Evolutionary conservation across 495 filamentous ascomycete species (phyloP), one percentile per base, ranked within the genome.

Genomic region (Lichenothelia convexa): DNA sequence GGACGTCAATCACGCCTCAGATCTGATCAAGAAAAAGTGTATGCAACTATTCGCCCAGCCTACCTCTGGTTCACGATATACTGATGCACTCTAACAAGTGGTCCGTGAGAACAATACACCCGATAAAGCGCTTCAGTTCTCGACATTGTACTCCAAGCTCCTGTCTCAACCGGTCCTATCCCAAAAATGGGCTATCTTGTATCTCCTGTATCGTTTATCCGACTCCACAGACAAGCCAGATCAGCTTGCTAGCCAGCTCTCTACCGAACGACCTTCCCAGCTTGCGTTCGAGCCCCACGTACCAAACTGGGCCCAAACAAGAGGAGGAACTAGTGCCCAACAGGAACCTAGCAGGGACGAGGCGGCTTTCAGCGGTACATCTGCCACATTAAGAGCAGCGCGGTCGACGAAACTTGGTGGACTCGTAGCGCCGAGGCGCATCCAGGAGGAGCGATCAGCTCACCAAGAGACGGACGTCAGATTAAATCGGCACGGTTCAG

Each of bases 101-200:
- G 67, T 91, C 41, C 64, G 70, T 38, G 71, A 75, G 16, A 78
- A 82, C 45, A 62, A 65, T 21, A 75, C 75, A 33, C 80, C 87
- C 1, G 85, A 80, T 43, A 80, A 86, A 51, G 83, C 83, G n/a
- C 60, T 87, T 18, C 67, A 73, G 18, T 93, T 94, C 57, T 77
- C 80, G 12, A 83, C 89, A 50, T 66, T 95, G 32, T 92, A 87
- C 59, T 79, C 81, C 24, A 68, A 79, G 26, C 69, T 99, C 18
- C 63, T 93, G 15, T 78, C 84, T 18, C 76, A 91, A 45, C 86
- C 87, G 3, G 86, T 95, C 2, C 64, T 99, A 21, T 76, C 75
- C 46, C 78, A 93, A 54, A 99, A 95, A 70, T 94, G 87, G 84
- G 84, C 79, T 2, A 92, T 94, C 44, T 64, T 99, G 4, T 84